Evolutionary conservation across 1,139 yeast genomes (phyloP), one percentile per base, ranked within the genome.

Genomic region (Yamadazyma atmosphaerica): DNA sequence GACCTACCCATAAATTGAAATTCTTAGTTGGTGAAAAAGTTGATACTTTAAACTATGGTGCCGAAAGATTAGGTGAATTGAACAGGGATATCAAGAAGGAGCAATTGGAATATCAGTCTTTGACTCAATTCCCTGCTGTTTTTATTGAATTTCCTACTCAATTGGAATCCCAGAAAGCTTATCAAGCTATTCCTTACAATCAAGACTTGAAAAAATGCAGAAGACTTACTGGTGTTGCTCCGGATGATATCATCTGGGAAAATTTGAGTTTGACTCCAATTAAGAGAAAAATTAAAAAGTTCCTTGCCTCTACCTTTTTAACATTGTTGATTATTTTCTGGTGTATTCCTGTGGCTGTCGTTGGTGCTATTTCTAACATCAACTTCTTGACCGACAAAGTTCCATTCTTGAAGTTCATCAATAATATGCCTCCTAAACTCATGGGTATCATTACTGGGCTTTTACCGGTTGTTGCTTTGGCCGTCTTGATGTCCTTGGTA

Each of bases 331-430:
- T 88, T 45, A 75, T 90, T 40, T 84, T 89, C 59, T 92, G 98
- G 98, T 78, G 96, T 43, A 74, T 89, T 52, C 98, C 98, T 13
- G 97, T 90, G 37, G 96, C 97, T 2, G 87, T 88, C 60, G 96
- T 92, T 40, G 98, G 98, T 82, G 72, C 83, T 55, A 77, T 92
- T 49, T 89, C 98, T 16, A 90, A 90, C 64, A 77, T 92, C 51
- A 80, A 84, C 46, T 76, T 74, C 52, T 71, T 89, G 60, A 86
- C 83, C 28, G 69, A 78, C 37, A 80, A 78, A 47, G 72, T 89
- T 17, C 86, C 68, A 15, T 89, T 84, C 72, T 74, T 90, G 51
- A 58, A 66, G 21, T 90, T 86, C 60, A 77, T 92, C 51, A 63
- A 81, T 56, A 76, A 82, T 23, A 65, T 88, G 67, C 97, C 97